Evolutionary conservation across 257 asterid genomes (phyloP), one percentile per base, ranked within the genome.

Genomic region (Cruciata laevipes): DNA sequence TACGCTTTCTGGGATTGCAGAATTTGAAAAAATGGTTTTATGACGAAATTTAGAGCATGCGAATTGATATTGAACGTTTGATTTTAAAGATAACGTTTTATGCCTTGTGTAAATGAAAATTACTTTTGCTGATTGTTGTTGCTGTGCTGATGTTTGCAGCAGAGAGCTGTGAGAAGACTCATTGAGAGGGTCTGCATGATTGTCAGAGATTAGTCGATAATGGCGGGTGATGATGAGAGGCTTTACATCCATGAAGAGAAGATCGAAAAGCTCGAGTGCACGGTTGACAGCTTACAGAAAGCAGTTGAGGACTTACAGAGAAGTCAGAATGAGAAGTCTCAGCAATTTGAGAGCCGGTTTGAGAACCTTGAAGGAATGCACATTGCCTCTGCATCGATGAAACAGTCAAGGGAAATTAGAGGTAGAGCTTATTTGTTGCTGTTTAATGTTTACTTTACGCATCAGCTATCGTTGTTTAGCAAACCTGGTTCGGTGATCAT

Each of bases 281-380:
- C 69, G n/a, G 58, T 75, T 47, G 69, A 70, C 37, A 40, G 42
- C 59, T 60, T 75, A 47, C 70, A 62, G 66, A 75, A 49, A 69
- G 69, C 75, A 44, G 40, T 75, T 31, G 68, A 75, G 23, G 72
- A 75, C 27, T 61, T 75, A 20, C 68, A 44, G 27, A 75, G 52
- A 51, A 69, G 21, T 70, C 72, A 75, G 64, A 64, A 65, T 33
- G 75, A 75, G 58, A 70, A 61, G n/a, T 47, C 60, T 25, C 71
- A 37, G 67, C 78, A 63, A 59, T 23, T 74, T 69, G 78, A 74
- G 57, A 70, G 62, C 33, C 67, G 74, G 35, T 69, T 74, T 62
- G 71, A 74, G 47, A 63, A 57, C 49, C 67, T 74, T 33, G 71
- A 74, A 56, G 67, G 55, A 27, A 63, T 31, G 44, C 57, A 63